Base-by-base conservation (phyloP, 164 flowering plant genomes). In the grape (Vitis vinifera) region DNA sequence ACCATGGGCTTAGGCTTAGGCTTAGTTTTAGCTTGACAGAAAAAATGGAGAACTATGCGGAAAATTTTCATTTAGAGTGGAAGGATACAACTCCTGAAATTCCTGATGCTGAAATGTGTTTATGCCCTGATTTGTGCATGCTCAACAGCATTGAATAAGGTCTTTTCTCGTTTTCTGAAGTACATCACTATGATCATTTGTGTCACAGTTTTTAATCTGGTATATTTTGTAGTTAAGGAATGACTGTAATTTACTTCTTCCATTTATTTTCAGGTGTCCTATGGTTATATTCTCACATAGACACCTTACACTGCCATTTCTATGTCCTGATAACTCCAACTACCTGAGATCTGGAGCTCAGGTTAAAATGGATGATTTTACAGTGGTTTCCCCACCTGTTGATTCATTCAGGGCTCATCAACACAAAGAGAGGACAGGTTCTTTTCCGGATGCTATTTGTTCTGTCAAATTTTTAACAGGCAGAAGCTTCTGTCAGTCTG, bases 341-440 rank as follows among this genome's bases (percentile, higher is more conserved):
- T 69, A 56, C 51, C 52, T 77, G 55, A 68, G 55, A 27, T 73
- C 73, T 56, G 77, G 68, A 61, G 16, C 65, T 37, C 63, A 69
- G 65, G 74, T 61, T 15, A 77, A 81, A 14, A 70, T 80, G 83
- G 81, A 79, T 66, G 55, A 73, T 65, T 68, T 74, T 23, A 63
- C 62, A 27, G 47, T 69, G 70, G 69, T 80, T 64, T 61, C 73
- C 62, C 58, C 76, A 9, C 29, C 77, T 19, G 64, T 58, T 17
- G 68, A 64, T 66, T 59, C 76, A 12, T 67, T 76, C 23, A 75
- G 44, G 60, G 62, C 52, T 65, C 73, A 76, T 69, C 69, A 10
- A 51, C 60, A 23, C 62, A 67, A 47, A 66, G 66, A n/a, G 37
- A 72, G 55, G n/a, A 66, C 53, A 61, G 70, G 66, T 10, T 57